Percentiles rank a stretch among this genome's conserved stretches.
These are phyloP conservation scores for Cutaneotrichosporon sp. DNA, from an alignment of 1,284 basidiomycete species.

Conservation along the genomic window DNA sequence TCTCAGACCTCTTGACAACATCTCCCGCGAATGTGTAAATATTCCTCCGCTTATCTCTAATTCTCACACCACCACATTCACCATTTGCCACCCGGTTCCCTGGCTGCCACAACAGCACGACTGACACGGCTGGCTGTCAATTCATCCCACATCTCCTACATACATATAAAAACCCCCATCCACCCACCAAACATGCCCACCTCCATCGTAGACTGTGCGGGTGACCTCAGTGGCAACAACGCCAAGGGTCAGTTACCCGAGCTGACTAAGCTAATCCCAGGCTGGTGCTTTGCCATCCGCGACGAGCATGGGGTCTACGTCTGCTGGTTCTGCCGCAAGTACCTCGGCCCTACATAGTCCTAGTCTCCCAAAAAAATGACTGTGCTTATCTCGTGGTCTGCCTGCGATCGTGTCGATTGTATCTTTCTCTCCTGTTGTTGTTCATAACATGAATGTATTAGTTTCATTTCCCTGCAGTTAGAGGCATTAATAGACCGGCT, in stretches of 20 bases:
- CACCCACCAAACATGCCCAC: background rate
- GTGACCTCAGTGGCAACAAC: background rate
- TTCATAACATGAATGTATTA: background rate
- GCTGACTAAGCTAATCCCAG: background rate
- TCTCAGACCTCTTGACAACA: background rate
- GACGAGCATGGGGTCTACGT: background rate
- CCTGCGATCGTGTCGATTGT: background rate
- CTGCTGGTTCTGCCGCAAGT: slow-evolving; percentile 2
- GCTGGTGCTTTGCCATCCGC: slow-evolving; percentile 1
- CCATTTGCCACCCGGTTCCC: background rate
- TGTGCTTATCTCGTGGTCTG: background rate
- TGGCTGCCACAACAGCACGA: background rate
- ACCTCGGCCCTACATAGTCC: background rate
- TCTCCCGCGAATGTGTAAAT: background rate
- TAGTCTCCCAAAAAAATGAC: background rate
- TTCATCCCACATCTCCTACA: background rate
- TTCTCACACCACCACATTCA: background rate
- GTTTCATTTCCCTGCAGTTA: background rate
- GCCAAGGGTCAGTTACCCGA: background rate
- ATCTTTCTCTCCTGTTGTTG: background rate
- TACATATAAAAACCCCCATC: background rate
- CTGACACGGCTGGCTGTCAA: background rate
- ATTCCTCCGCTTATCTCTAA: background rate
- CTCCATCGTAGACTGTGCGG: background rate
- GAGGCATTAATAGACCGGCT: background rate